phyloP scores from a whole-genome alignment of 176 grass and related monocot species.

The Oryza australiensis region DNA sequence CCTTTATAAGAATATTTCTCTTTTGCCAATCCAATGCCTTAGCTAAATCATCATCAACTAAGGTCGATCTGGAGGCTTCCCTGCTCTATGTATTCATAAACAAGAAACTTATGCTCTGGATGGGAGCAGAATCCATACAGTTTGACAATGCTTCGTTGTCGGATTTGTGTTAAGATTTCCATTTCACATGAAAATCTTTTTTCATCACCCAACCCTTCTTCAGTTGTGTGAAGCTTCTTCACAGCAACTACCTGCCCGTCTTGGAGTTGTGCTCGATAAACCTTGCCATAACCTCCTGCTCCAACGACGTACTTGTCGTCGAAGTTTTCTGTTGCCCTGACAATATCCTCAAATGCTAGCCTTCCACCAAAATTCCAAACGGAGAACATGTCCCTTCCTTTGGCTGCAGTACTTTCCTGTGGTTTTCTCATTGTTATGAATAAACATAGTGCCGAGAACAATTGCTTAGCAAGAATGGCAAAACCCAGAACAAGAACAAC shows the following conservation, averaged over 20 bases:
- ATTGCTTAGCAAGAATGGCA: background rate
- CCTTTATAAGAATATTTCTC: background rate
- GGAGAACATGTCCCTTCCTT: background rate
- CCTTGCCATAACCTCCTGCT: background rate
- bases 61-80: background rate
- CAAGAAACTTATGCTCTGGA: background rate
- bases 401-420: background rate
- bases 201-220: background rate
- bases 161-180: background rate
- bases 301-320: background rate
- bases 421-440: background rate
- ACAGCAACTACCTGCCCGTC: background rate
- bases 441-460: background rate
- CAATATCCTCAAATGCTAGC: slow-evolving; percentile 23
- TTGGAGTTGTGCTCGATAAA: slow-evolving; percentile 20
- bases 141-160: slow-evolving; percentile 21
- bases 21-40: background rate
- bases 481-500: background rate
- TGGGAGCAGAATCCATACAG: slow-evolving; percentile 8
- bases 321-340: slow-evolving; percentile 21
- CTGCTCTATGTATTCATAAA: background rate
- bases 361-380: slow-evolving; percentile 34
- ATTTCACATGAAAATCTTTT: slow-evolving; percentile 11
- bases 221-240: background rate
- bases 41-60: background rate